Evolutionary conservation across 345 rosid species (phyloP), one percentile per base, ranked within the genome.

Genomic region (Euphorbia peplus): DNA sequence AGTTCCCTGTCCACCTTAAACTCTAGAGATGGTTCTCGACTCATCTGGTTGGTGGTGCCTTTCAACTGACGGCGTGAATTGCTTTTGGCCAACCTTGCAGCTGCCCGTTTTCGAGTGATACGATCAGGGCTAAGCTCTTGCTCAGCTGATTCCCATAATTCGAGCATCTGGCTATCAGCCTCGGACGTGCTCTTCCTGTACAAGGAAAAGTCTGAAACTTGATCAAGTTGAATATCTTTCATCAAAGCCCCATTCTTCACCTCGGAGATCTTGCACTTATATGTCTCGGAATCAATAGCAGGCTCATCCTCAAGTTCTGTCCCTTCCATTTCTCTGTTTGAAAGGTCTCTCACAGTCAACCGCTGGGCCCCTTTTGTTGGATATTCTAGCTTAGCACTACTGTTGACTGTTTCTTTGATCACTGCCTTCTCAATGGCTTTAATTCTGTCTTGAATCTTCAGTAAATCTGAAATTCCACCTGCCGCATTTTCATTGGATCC

Each of bases 1-100:
- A 88, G 75, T 72, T 86, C 90, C 79, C 85, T 85, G 87, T 89
- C 96, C 44, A 78, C 69, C 69, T 83, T 85, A 62, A 77, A 70
- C 64, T 90, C 95, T 68, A 83, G 78, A 62, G 80, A 75, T 42
- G 78, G 79, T 69, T 68, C 53, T 60, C 9, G 65, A 70, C 73
- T 83, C 68, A 41, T 53, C 54, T 6, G 69, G 28, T 50, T 70
- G 39, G 35, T 64, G 21, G 35, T 64, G 21, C 46, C 73, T 52
- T 19, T 70, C 65, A 64, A 64, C 55, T 22, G 80, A 69, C 46
- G 60, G 54, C 28, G 24, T 1, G 26, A 4, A 13, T n/a, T 18
- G 48, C 51, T 52, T 63, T 50, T 76, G 30, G 30, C 63, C 52
- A 16, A 48, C 44, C 55, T 53, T 26, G 69, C 68, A 52, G 59